Base-by-base conservation (phyloP, 176 grass and related monocot genomes). In the Areca catechu region DNA sequence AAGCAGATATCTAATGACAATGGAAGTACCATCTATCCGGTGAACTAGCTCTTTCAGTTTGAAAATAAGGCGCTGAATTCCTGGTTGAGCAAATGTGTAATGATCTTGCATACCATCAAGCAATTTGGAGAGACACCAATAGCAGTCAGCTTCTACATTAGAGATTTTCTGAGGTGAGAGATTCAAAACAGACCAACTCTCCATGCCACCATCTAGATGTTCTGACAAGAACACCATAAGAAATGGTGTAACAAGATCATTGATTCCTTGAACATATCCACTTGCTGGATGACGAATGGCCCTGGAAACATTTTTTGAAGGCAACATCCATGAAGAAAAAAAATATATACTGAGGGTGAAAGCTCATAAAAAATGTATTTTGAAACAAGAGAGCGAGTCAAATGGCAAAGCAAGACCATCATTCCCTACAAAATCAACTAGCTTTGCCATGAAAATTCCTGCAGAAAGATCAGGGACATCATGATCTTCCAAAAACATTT, bases 241-340 rank as follows among this genome's bases (percentile, higher is more conserved):
- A 73, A 95, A 95, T 19, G 90, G 90, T 14, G 90, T 92, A 15
- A 98, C 76, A 64, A 98, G 78, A 66, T 98, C 93, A 0, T 98
- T 98, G 83, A 98, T 98, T 82, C 93, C 93, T 79, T 98, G 93
- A 64, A 98, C 93, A 6, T 98, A 98, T 28, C 93, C 93, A 52
- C 93, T 98, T 70, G 93, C 87, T 21, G 93, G 93, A 52, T 98
- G 93, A 53, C 93, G 72, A 71, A 98, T 98, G 23, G 87, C 87
- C 93, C 93, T 98, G 72, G 54, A 70, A 75, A 62, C 3, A 19
- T 23, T 48, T 57, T 34, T 43, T 43, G 9, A 43, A 43, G 34
- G 34, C 34, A 43, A 12, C 34, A 43, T 43, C 14, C 34, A 43
- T 43, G 34, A 43, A 43, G 34, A 43, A 43, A 43, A 43, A 14